These are phyloP conservation scores for Plasmopara viticola DNA, from an alignment of 352 stramenopile species.

Conservation along the genomic window DNA sequence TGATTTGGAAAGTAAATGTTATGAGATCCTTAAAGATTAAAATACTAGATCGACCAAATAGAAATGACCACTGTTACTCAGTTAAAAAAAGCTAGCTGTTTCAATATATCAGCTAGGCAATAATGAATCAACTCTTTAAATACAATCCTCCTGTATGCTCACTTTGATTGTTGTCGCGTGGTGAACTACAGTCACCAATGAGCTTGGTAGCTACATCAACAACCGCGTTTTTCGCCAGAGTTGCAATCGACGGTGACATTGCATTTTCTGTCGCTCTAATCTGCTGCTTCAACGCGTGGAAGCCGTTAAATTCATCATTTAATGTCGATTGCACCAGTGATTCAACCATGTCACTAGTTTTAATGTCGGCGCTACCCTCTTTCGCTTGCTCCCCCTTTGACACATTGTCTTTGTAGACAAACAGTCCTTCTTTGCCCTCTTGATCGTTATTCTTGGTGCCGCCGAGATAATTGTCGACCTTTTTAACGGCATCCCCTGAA, in stretches of 20 bases:
- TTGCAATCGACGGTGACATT: slow-evolving; percentile 16
- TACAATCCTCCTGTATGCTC: neutral
- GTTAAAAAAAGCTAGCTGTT: too few relatives aligned
- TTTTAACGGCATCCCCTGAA: neutral
- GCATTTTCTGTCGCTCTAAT: slow-evolving; percentile 17
- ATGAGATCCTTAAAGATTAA: too few relatives aligned
- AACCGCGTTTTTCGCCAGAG: slow-evolving; percentile 18
- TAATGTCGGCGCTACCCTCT: neutral
- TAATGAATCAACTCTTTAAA: neutral
- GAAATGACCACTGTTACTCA: too few relatives aligned
- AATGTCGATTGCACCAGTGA: slow-evolving; percentile 20
- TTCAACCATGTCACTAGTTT: slow-evolving; percentile 17
- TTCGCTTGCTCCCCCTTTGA: too few relatives aligned
- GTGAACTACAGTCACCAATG: slow-evolving; percentile 49
- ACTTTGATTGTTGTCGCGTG: slow-evolving; percentile 31
- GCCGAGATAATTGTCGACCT: too few relatives aligned
- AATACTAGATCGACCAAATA: too few relatives aligned
- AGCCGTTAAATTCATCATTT: slow-evolving; percentile 18
- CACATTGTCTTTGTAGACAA: too few relatives aligned
- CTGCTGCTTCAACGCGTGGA: slow-evolving; percentile 23
- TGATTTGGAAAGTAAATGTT: too few relatives aligned
- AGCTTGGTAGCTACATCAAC: slow-evolving; percentile 11
- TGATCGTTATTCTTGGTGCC: too few relatives aligned
- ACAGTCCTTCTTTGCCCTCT: too few relatives aligned
- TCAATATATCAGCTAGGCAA: too few relatives aligned